Percentiles rank a stretch among this genome's conserved stretches.
Evolutionary conservation across 2,329 filamentous ascomycete species (phyloP).

Genomic region (Hysterium pulicare): DNA sequence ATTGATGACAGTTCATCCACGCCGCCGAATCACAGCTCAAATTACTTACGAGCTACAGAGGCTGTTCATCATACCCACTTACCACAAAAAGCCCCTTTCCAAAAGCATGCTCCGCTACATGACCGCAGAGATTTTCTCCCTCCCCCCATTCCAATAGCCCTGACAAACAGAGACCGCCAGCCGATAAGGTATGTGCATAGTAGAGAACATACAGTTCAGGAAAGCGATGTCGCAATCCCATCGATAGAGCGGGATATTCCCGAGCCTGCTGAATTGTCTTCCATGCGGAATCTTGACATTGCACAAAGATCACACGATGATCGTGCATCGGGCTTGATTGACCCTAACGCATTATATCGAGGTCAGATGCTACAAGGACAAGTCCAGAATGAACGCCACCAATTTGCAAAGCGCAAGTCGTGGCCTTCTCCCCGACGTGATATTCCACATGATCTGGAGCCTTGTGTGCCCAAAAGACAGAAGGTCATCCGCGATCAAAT

Average conservation of each 20-base stretch:
- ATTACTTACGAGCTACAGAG: constrained; percentile 12
- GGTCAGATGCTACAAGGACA: no score
- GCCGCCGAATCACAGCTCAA: neutral
- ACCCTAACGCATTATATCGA: no score
- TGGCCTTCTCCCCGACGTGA: neutral
- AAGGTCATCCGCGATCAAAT: neutral
- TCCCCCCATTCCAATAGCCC: constrained; percentile 11
- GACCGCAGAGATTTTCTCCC: constrained; percentile 14
- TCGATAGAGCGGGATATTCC: constrained; percentile 31
- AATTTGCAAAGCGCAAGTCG: constrained; percentile 1
- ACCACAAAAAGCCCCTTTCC: constrained; percentile 4
- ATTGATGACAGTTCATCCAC: constrained; percentile 15
- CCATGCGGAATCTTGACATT: neutral
- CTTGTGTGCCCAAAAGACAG: neutral
- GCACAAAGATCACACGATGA: neutral
- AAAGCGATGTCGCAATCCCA: constrained; percentile 31
- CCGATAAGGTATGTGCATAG: neutral
- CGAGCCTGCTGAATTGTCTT: constrained; percentile 3
- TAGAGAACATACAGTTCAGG: constrained; percentile 12
- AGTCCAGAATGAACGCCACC: neutral
- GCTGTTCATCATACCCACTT: constrained; percentile 3
- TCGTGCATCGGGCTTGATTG: no score
- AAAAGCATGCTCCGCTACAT: constrained; percentile 10
- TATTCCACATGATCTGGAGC: neutral
- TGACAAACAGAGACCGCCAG: constrained; percentile 10